phyloP scores from a whole-genome alignment of 2,329 filamentous ascomycete species.

The Bipolaris zeicola region DNA sequence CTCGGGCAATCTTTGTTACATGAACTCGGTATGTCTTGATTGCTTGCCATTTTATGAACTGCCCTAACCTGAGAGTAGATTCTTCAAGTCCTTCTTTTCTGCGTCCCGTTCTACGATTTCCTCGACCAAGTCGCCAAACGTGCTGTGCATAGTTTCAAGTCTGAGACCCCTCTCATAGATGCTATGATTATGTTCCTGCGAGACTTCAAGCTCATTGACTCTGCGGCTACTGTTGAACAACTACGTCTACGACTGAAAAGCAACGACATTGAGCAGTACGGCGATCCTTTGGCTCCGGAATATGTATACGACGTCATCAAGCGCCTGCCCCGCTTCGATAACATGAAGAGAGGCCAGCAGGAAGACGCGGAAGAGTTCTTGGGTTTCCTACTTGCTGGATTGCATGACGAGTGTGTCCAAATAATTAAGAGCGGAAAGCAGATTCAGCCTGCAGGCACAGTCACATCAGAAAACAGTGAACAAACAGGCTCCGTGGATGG shows the following conservation, averaged over 20 bases:
- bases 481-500: slow-evolving; percentile 57
- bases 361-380: slow-evolving; percentile 98
- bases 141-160: slow-evolving; percentile 90
- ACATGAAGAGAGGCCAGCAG: slow-evolving; percentile 95
- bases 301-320: slow-evolving; percentile 95
- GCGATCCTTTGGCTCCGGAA: slow-evolving; percentile 88
- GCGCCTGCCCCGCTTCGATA: slow-evolving; percentile 82
- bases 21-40: slow-evolving; percentile 83
- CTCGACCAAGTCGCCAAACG: slow-evolving; percentile 83
- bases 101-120: slow-evolving; percentile 92
- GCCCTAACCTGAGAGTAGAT: slow-evolving; percentile 64
- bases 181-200: slow-evolving; percentile 97
- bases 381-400: slow-evolving; percentile 86
- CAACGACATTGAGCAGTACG: slow-evolving; percentile 85
- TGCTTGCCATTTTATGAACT: background rate
- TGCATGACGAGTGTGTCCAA: slow-evolving; percentile 88
- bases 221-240: slow-evolving; percentile 74
- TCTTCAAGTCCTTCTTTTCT: slow-evolving; percentile 93
- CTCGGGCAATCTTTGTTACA: slow-evolving; percentile 99
- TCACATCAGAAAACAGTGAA: slow-evolving; percentile 54
- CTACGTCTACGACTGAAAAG: slow-evolving; percentile 75
- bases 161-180: slow-evolving; percentile 90
- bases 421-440: slow-evolving; percentile 66
- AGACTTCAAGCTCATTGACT: slow-evolving; percentile 85
- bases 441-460: slow-evolving; percentile 31